Conservation (phyloP, 2,329 filamentous ascomycete species). For the Fusarium temperatum region DNA sequence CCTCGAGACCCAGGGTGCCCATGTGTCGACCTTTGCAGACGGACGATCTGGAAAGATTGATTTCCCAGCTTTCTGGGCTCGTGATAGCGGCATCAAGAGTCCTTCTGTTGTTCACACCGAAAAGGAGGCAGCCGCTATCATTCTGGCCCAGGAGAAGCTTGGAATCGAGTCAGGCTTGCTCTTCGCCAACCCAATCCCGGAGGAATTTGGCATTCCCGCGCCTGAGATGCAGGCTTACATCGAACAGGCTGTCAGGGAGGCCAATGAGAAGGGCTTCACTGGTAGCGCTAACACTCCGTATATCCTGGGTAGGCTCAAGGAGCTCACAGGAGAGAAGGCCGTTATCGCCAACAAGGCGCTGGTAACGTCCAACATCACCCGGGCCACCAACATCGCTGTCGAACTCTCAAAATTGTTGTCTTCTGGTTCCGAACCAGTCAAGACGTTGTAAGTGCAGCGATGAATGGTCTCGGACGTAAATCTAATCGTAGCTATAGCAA, state of each 20-base stretch:
- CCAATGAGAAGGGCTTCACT: constrained; percentile 68
- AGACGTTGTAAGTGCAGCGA: constrained; percentile 51
- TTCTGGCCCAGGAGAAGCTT: constrained; percentile 78
- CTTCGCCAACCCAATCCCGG: constrained; percentile 89
- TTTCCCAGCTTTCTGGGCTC: constrained; percentile 92
- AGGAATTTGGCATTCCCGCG: constrained; percentile 73
- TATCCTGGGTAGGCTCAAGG: constrained; percentile 79
- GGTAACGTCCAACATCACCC: constrained; percentile 62
- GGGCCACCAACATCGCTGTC: constrained; percentile 63
- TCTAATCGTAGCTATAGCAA: constrained; percentile 51
- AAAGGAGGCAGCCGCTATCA: constrained; percentile 86
- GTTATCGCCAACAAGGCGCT: constrained; percentile 77
- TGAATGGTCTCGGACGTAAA: constrained; percentile 35
- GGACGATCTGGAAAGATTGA: constrained; percentile 77
- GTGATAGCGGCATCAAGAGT: constrained; percentile 84
- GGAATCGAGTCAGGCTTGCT: constrained; percentile 80
- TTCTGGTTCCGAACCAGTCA: constrained; percentile 40
- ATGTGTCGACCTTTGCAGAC: constrained; percentile 90
- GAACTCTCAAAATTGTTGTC: constrained; percentile 59
- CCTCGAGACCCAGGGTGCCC: constrained; percentile 76
- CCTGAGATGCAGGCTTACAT: constrained; percentile 76
- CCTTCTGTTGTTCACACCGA: constrained; percentile 79
- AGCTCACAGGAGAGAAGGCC: constrained; percentile 77
- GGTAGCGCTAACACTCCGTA: constrained; percentile 88
- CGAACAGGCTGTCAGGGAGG: constrained; percentile 72